These are phyloP conservation scores for Ophioceras dolichostomum DNA, from an alignment of 2,329 filamentous ascomycete genomes.

Conservation along the genomic window DNA sequence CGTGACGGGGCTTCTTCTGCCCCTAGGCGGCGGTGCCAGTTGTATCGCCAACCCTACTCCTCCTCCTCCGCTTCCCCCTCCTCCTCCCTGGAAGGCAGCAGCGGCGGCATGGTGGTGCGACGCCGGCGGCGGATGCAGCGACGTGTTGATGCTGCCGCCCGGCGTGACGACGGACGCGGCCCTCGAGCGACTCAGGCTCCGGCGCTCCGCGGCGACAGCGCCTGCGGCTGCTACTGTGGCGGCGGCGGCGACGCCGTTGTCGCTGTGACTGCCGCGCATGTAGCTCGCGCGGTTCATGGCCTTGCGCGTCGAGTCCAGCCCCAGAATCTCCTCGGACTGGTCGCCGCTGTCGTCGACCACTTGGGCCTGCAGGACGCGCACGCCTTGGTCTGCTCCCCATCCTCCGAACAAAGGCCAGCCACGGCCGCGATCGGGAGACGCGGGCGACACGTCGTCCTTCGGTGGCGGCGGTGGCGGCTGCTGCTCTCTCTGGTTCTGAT, in stretches of 20 bases:
- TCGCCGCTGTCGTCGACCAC: not conserved
- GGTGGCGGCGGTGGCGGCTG: no score
- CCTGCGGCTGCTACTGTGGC: not conserved
- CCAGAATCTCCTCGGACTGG: not conserved
- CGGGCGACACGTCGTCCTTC: not conserved
- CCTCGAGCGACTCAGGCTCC: not conserved
- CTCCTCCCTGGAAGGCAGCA: no score
- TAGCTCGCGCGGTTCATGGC: not conserved
- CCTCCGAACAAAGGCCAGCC: no score
- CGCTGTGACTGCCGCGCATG: not conserved
- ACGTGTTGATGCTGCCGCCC: no score
- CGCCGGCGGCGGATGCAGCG: no score
- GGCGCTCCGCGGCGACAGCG: not conserved
- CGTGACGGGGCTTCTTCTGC: no score
- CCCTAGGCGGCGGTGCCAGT: no score
- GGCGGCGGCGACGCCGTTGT: not conserved
- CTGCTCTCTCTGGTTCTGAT: no score
- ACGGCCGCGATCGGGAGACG: not conserved
- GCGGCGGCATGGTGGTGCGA: no score
- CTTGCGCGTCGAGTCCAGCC: not conserved
- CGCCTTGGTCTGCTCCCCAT: no score
- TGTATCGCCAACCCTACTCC: no score
- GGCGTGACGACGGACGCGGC: not conserved
- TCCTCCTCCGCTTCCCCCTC: no score
- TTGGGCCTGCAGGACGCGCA: not conserved